Conservation (phyloP, 208 protist genomes). For the Trypanosoma caninum region DNA sequence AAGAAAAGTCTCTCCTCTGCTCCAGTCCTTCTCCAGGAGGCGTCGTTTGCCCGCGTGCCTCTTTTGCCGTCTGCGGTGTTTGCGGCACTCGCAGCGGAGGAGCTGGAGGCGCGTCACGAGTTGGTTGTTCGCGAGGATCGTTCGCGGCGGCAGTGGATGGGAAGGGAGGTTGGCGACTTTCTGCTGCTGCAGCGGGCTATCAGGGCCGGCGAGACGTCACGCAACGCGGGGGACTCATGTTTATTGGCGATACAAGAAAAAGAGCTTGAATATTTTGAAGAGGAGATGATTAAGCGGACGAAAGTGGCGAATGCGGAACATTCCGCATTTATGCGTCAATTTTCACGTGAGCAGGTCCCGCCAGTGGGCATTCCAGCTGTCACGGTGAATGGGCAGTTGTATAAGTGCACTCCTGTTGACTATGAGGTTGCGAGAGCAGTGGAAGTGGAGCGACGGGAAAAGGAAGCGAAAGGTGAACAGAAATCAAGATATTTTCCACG, state of each 20-base stretch:
- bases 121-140: constrained; percentile 14
- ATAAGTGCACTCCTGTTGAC: constrained; percentile 7
- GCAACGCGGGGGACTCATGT: not conserved
- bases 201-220: constrained; percentile 5
- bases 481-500: too few species aligned
- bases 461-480: not conserved
- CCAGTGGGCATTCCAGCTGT: constrained; percentile 16
- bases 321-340: constrained; percentile 6
- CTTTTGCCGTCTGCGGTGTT: not conserved
- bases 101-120: constrained; percentile 22
- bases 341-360: constrained; percentile 2
- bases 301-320: constrained; percentile 8
- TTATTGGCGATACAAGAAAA: not conserved
- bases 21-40: too few species aligned
- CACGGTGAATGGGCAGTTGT: not conserved
- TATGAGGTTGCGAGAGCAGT: constrained; percentile 10
- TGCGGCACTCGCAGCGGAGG: constrained; percentile 9
- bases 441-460: not conserved
- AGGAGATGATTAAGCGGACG: constrained; percentile 2
- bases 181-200: constrained; percentile 7
- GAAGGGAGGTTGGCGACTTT: constrained; percentile 23
- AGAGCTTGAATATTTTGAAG: constrained; percentile 4
- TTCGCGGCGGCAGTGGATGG: constrained; percentile 14
- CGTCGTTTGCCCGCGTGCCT: not conserved
- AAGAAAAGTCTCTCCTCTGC: too few species aligned